Conservation (phyloP, 192 early-diverging fungal species). For the Mortierella alpina region DNA sequence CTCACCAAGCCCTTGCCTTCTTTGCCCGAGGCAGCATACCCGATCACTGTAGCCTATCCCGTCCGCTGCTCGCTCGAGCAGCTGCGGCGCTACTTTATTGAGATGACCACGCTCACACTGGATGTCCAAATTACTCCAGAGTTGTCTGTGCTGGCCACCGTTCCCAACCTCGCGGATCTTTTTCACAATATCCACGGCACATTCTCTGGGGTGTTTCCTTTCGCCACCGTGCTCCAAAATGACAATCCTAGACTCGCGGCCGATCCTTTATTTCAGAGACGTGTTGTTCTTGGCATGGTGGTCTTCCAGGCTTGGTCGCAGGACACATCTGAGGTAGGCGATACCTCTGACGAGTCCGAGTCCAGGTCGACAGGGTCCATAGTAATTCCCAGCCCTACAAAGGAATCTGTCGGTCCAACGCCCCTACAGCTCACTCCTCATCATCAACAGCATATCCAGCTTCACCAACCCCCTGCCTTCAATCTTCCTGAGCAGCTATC, state of each 20-base stretch:
- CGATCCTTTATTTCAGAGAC: slow-evolving; percentile 10
- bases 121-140: slow-evolving; percentile 42
- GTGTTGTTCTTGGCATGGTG: slow-evolving; percentile 27
- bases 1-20: slow-evolving; percentile 35
- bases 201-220: slow-evolving; percentile 44
- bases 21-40: slow-evolving; percentile 34
- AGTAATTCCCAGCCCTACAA: no score
- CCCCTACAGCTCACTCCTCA: neutral
- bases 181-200: slow-evolving; percentile 40
- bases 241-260: slow-evolving; percentile 1
- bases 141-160: slow-evolving; percentile 19
- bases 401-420: no score
- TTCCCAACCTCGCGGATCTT: slow-evolving; percentile 33
- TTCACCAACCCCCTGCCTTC: neutral
- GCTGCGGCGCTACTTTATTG: slow-evolving; percentile 32
- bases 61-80: slow-evolving; percentile 42
- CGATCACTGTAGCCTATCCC: slow-evolving; percentile 44
- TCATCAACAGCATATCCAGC: neutral
- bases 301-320: slow-evolving; percentile 49
- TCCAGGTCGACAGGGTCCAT: slow-evolving; percentile 19
- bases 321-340: slow-evolving; percentile 39
- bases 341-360: slow-evolving; percentile 38
- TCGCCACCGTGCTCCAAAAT: slow-evolving; percentile 24
- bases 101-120: slow-evolving; percentile 28
- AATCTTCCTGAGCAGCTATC: no score